Evolutionary conservation across 1,284 basidiomycete genomes (phyloP).

Genomic region (Ustilago tritici): DNA sequence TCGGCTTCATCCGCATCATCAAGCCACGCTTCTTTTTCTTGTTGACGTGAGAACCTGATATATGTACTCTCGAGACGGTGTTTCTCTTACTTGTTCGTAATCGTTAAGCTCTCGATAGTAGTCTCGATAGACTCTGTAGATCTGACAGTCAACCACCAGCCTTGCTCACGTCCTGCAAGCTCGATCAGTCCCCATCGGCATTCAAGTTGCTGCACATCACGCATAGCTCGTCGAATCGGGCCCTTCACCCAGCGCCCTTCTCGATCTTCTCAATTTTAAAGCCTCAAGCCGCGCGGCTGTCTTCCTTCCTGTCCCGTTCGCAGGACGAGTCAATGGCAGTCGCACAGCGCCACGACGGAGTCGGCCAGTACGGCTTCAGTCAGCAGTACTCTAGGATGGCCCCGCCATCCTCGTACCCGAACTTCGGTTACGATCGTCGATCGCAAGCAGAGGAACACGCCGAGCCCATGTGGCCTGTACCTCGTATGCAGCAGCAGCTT

Average conservation of each 20-base stretch:
- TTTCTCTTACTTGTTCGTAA: constrained; percentile 9
- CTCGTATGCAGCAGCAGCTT: constrained; percentile 26
- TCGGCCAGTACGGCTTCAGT: constrained; percentile 49
- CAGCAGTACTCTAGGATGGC: constrained; percentile 32
- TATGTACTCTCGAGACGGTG: constrained; percentile 8
- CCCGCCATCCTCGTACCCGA: constrained; percentile 24
- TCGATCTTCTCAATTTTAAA: background rate
- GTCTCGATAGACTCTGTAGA: constrained; percentile 2
- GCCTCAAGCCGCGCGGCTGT: constrained; percentile 5
- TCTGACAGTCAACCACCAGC: background rate
- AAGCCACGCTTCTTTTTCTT: constrained; percentile 5
- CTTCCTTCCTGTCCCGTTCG: constrained; percentile 18
- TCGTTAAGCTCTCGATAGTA: background rate
- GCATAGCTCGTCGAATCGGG: background rate
- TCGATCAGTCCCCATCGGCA: background rate
- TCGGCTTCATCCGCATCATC: constrained; percentile 21
- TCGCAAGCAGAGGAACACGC: constrained; percentile 19
- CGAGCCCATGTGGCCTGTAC: constrained; percentile 38
- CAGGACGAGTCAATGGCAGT: constrained; percentile 50
- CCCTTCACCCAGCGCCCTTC: background rate
- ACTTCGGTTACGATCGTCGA: constrained; percentile 31
- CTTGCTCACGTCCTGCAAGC: background rate
- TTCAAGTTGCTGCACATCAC: constrained; percentile 1
- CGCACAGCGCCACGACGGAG: constrained; percentile 45
- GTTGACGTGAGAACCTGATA: constrained; percentile 11